Evolutionary conservation across 257 asterid species (phyloP), one percentile per base, ranked within the genome.

Genomic region (Lycium ferocissimum): DNA sequence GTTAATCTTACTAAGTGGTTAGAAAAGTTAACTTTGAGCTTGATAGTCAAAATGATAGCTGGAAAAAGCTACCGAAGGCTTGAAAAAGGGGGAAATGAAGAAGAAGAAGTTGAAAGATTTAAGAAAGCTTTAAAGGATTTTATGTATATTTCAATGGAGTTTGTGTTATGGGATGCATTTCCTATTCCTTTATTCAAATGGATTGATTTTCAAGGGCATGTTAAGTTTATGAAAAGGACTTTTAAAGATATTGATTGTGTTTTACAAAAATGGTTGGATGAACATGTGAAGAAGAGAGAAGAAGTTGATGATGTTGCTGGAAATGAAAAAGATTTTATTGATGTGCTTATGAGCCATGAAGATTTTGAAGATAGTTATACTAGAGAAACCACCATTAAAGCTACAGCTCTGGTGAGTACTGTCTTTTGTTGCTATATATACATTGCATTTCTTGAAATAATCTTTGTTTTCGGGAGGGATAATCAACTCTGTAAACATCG

Each of bases 31-130:
- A 81, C 85, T 18, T 18, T 82, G 33, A 82, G 70, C 80, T 45
- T 86, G 79, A 82, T 82, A 37, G 83, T 82, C 10, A 73, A 53
- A 81, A 63, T 82, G 69, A 33, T 86, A 13, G 87, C 87, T 8
- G 83, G 83, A 38, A 61, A 26, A 38, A 85, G 87, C 57, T 80
- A 85, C 35, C 79, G 69, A 3, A 51, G 80, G 37, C 6, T 22
- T 11, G 84, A 61, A 9, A 53, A 37, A 6, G 72, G 7, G 1
- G 79, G 38, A 84, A 17, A 84, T 51, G 33, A 26, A 26, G 61
- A 56, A 15, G 45, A 66, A 54, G 87, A 79, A 18, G 87, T 84
- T 38, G 72, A 54, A 10, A 63, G 84, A 9, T 66, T 81, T 54
- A 81, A 85, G 17, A 66, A 80, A 47, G 81, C 51, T 10, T 76